Conservation (phyloP, 192 early-diverging fungal species). For the Backusella mclennaniae region DNA sequence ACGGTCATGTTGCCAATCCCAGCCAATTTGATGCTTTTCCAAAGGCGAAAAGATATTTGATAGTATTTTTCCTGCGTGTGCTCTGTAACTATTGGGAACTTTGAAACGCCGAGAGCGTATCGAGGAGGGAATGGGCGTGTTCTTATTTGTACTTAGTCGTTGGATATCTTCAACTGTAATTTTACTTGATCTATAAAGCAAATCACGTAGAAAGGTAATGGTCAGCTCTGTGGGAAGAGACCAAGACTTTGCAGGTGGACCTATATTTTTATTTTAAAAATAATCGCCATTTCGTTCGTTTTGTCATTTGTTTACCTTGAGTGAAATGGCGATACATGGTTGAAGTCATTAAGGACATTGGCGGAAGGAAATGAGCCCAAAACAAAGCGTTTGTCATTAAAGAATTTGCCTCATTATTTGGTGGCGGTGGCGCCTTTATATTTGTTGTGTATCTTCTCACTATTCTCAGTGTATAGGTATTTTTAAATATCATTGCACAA, state of each 20-base stretch:
- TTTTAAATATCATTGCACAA: background rate
- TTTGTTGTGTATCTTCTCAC: background rate
- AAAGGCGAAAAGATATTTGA: slow-evolving; percentile 25
- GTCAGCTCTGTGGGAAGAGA: slow-evolving; percentile 33
- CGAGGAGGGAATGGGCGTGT: slow-evolving; percentile 17
- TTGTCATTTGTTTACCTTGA: slow-evolving; percentile 9
- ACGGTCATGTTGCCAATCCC: slow-evolving; percentile 47
- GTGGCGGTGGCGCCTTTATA: background rate
- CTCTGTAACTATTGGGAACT: slow-evolving; percentile 32
- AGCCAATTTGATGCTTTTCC: slow-evolving; percentile 36
- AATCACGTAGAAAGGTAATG: slow-evolving; percentile 31
- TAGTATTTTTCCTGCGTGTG: slow-evolving; percentile 35
- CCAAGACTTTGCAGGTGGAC: slow-evolving; percentile 51
- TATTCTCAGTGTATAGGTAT: background rate
- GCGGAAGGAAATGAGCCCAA: slow-evolving; percentile 10
- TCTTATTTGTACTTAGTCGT: slow-evolving; percentile 20
- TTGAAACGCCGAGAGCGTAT: background rate
- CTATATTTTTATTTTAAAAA: slow-evolving; percentile 9
- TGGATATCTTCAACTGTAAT: slow-evolving; percentile 42
- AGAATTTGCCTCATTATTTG: background rate
- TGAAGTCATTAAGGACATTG: slow-evolving; percentile 12
- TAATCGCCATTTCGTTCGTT: background rate
- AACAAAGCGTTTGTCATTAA: slow-evolving; percentile 13
- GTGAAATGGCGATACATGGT: slow-evolving; percentile 19
- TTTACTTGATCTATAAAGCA: slow-evolving; percentile 19